Evolutionary conservation across 345 rosid species (phyloP), one percentile per base, ranked within the genome.

Genomic region (Citrus medica): DNA sequence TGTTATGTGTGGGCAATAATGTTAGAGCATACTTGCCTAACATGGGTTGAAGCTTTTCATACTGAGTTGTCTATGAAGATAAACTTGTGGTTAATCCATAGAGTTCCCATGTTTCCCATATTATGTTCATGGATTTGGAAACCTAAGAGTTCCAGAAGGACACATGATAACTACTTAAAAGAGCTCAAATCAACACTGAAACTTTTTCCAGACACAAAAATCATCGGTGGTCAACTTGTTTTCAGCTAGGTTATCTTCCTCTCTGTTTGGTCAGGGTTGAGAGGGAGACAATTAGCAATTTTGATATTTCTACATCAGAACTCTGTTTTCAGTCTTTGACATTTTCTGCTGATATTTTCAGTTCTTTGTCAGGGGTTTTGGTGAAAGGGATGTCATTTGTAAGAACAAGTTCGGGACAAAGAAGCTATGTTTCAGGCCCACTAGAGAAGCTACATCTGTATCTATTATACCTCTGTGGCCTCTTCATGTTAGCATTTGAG

Each of bases 401-500:
- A 37, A 82, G 79, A 71, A 75, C 38, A 56, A 78, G 68, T 59
- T 28, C 85, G 25, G 90, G 85, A 55, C 87, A 85, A 38, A 82
- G 78, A 84, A 86, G 33, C 83, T 75, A 70, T 40, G 63, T 73
- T 46, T 65, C 67, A 68, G 35, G 67, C 77, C 33, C 82, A 0
- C 9, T 84, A 21, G 91, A 80, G 60, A 91, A 86, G 83, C 80
- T 92, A 70, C 82, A 84, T 58, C 14, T 86, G 16, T 83, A 60
- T 83, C 79, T 96, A 67, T 48, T 91, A 13, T 92, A 86, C 86
- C 46, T 94, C 76, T 84, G 84, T 51, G 85, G 97, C 62, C 82
- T 96, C 73, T 81, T 96, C 65, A 80, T 87, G 78, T 69, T 92
- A 77, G 82, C 77, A 16, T 85, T 90, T 25, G 91, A 89, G 85